phyloP scores from a whole-genome alignment of 441 rosid genomes.

The Eugenia klotzschiana region DNA sequence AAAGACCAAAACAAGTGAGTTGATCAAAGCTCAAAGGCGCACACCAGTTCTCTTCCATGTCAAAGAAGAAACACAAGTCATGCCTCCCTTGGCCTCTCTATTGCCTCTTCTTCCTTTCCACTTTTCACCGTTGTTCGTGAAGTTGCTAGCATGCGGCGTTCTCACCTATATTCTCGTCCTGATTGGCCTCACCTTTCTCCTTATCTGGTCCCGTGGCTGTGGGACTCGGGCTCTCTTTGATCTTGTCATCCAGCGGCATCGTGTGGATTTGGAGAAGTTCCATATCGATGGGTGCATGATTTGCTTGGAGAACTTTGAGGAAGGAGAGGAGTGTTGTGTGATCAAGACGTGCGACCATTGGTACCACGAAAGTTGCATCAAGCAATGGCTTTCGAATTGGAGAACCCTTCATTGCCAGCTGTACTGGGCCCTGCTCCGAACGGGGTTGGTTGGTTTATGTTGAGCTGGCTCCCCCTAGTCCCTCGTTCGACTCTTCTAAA shows the following conservation, averaged over 20 bases:
- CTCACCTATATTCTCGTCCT: not conserved
- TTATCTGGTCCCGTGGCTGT: rapidly evolving
- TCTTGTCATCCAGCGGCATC: not conserved
- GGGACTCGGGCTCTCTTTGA: not conserved
- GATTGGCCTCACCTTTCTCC: not conserved
- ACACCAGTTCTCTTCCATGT: not conserved
- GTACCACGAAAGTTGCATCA: not conserved
- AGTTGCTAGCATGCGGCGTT: not conserved
- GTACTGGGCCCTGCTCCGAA: not conserved
- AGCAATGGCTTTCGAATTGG: not conserved
- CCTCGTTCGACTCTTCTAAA: not conserved
- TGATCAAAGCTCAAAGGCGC: not conserved
- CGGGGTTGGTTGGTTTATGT: not conserved
- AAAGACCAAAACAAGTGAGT: not conserved
- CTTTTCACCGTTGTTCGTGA: not conserved
- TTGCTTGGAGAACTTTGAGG: not conserved
- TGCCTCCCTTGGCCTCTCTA: not conserved
- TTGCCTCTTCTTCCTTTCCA: not conserved
- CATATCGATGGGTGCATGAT: not conserved
- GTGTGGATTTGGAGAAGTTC: not conserved
- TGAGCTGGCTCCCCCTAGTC: not conserved
- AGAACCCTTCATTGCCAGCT: not conserved
- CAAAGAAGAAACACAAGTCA: not conserved
- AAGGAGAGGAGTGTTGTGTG: not conserved
- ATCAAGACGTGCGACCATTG: not conserved